Evolutionary conservation across 2,329 filamentous ascomycete species (phyloP).

Genomic region (Penicillium sp.): DNA sequence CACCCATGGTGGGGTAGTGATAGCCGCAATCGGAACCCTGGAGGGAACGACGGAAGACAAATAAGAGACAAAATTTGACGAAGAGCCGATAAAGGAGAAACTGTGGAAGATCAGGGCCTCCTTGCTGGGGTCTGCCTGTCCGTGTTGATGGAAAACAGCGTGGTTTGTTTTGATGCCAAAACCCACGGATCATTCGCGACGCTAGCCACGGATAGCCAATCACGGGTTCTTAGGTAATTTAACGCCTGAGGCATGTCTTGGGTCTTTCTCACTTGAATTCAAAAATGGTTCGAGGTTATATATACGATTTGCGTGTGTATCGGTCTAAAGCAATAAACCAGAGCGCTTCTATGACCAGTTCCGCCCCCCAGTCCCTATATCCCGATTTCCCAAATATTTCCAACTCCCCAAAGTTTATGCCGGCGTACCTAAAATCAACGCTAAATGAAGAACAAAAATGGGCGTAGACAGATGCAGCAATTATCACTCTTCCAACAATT

Average conservation of each 20-base stretch:
- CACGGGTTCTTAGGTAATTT: slow-evolving; percentile 53
- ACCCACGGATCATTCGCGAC: slow-evolving; percentile 25
- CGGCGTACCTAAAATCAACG: slow-evolving; percentile 25
- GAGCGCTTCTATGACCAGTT: slow-evolving; percentile 8
- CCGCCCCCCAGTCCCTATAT: background rate
- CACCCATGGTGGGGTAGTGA: slow-evolving; percentile 56
- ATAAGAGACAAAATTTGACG: slow-evolving; percentile 1
- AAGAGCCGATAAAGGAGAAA: slow-evolving; percentile 1
- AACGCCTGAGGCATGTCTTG: slow-evolving; percentile 14
- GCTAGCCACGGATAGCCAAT: slow-evolving; percentile 20
- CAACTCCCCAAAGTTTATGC: slow-evolving; percentile 8
- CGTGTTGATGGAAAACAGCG: slow-evolving; percentile 40
- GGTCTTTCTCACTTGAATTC: background rate
- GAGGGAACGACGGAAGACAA: slow-evolving; percentile 3
- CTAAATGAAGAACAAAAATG: slow-evolving; percentile 14
- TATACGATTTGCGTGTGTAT: slow-evolving; percentile 2
- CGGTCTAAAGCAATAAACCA: slow-evolving; percentile 1
- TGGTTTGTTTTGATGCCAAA: slow-evolving; percentile 66
- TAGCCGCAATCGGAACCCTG: slow-evolving; percentile 10
- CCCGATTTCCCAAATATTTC: slow-evolving; percentile 2
- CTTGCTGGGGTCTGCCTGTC: slow-evolving; percentile 16
- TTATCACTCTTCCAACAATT: slow-evolving; percentile 47
- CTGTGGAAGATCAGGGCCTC: slow-evolving; percentile 14
- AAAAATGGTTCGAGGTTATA: background rate
- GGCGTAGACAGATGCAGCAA: slow-evolving; percentile 8